phyloP scores from a whole-genome alignment of 192 early-diverging fungal species.

The Backusella parvicylindrica region DNA sequence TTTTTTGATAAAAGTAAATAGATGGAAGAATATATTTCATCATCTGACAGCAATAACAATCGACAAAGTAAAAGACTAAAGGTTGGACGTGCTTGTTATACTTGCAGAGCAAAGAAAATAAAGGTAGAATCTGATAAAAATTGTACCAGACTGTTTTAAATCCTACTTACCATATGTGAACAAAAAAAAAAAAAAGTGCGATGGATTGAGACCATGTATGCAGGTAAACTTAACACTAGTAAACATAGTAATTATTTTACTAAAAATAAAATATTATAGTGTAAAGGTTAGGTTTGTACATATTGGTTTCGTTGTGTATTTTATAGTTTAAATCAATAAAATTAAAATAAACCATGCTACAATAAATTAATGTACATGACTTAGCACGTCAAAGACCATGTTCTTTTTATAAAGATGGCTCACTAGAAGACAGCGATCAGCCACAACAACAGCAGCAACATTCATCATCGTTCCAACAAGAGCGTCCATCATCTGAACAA shows the following conservation, averaged over 20 bases:
- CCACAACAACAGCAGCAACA: background rate
- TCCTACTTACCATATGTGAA: background rate
- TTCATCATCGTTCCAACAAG: background rate
- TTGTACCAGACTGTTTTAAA: background rate
- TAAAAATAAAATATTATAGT: slow-evolving; percentile 3
- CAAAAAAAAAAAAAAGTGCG: slow-evolving; percentile 13
- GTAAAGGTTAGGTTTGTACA: slow-evolving; percentile 15
- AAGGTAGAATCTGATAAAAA: slow-evolving; percentile 12
- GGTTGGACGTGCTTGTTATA: slow-evolving; percentile 17
- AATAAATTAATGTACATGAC: background rate
- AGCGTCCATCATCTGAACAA: background rate
- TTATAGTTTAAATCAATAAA: background rate
- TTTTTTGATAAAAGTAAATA: background rate
- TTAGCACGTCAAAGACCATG: slow-evolving; percentile 28
- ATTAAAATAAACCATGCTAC: background rate
- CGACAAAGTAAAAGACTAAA: slow-evolving; percentile 11
- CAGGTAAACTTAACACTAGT: no score
- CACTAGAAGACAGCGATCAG: background rate
- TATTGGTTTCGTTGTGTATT: background rate
- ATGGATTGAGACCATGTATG: slow-evolving; percentile 27
- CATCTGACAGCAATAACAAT: background rate
- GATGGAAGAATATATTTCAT: background rate
- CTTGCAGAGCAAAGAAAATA: slow-evolving; percentile 18
- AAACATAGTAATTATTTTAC: no score
- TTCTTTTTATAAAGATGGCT: slow-evolving; percentile 27